phyloP scores from a whole-genome alignment of 106 monocot genomes.

The Acorus calamus region DNA sequence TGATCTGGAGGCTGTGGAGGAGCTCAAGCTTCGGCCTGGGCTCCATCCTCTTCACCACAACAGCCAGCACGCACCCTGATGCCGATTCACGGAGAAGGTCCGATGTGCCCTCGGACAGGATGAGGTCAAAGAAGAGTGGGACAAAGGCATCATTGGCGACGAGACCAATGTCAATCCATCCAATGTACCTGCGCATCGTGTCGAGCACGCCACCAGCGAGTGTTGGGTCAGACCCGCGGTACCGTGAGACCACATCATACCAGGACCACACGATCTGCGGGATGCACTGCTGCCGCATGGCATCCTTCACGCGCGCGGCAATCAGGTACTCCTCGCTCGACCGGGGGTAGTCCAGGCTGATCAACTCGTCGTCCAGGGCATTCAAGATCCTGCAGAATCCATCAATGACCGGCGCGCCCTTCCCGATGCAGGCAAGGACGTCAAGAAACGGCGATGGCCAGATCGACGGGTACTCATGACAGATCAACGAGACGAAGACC shows the following conservation, averaged over 20 bases:
- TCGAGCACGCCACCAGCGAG: constrained; percentile 55
- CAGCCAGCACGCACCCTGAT: constrained; percentile 49
- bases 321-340: constrained; percentile 37
- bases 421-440: constrained; percentile 30
- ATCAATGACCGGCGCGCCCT: constrained; percentile 31
- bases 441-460: constrained; percentile 53
- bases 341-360: constrained; percentile 75
- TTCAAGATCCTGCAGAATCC: constrained; percentile 52
- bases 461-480: constrained; percentile 49
- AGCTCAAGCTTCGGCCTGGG: constrained; percentile 48
- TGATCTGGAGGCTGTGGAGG: constrained; percentile 27
- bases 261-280: constrained; percentile 60
- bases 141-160: constrained; percentile 73
- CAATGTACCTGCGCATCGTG: constrained; percentile 46
- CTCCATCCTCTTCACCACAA: constrained; percentile 80
- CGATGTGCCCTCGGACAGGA: constrained; percentile 11
- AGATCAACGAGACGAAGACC: constrained; percentile 45
- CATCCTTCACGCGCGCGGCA: constrained; percentile 66
- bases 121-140: constrained; percentile 57
- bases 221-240: constrained; percentile 33
- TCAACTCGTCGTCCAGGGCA: constrained; percentile 64
- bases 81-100: constrained; percentile 44
- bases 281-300: constrained; percentile 75
- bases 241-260: constrained; percentile 42
- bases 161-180: constrained; percentile 79